phyloP scores from a whole-genome alignment of 108 stramenopile species.

The Ochromonas danica region DNA sequence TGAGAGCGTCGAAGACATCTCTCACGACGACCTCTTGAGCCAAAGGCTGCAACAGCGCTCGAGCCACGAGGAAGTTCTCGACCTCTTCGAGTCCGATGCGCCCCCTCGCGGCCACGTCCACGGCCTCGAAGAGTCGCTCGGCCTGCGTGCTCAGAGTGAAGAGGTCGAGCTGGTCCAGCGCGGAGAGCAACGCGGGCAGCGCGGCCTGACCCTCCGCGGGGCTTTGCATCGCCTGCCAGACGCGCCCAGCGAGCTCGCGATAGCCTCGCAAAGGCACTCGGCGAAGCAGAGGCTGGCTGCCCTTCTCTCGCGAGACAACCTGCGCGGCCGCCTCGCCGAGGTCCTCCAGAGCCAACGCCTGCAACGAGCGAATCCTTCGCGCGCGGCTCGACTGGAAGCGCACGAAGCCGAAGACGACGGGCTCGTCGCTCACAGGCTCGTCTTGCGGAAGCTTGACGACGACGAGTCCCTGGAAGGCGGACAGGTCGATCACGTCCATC shows the following conservation, averaged over 20 bases:
- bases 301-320: conserved; percentile 31
- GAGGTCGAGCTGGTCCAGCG: conserved; percentile 48
- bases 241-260: neutral
- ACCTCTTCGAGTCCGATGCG: conserved; percentile 48
- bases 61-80: conserved; percentile 38
- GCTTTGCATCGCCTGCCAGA: conserved; percentile 44
- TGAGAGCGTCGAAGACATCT: neutral
- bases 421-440: conserved; percentile 48
- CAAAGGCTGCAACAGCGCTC: neutral
- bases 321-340: neutral
- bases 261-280: conserved; percentile 2
- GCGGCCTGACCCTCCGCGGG: conserved; percentile 7
- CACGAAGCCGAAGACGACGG: conserved; percentile 51
- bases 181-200: conserved; percentile 42
- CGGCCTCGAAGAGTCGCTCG: conserved; percentile 40
- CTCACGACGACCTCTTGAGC: neutral
- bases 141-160: conserved; percentile 44
- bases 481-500: conserved; percentile 41
- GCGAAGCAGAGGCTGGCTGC: conserved; percentile 43
- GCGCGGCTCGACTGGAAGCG: conserved; percentile 28
- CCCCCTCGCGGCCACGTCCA: conserved; percentile 40
- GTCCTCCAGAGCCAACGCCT: neutral
- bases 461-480: conserved; percentile 42
- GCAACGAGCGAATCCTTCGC: neutral
- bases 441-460: conserved; percentile 47